Percentiles rank a stretch among this genome's conserved stretches.
These are phyloP conservation scores for Nasturtium officinale DNA, from an alignment of 345 rosid species.

Conservation along the genomic window DNA sequence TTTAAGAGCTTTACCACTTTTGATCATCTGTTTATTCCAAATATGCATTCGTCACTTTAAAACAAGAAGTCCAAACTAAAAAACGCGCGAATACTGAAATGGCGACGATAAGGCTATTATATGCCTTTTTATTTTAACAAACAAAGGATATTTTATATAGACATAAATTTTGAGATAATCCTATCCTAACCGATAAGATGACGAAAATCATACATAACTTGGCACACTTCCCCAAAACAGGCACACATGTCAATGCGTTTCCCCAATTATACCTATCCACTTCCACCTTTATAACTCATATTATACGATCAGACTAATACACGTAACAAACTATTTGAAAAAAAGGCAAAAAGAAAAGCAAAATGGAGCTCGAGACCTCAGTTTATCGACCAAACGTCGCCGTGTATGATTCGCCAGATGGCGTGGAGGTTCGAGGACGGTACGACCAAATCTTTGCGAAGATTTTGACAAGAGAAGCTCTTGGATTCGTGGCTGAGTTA, in stretches of 20 bases:
- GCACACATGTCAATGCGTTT: slow-evolving; percentile 43
- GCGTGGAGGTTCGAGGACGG: slow-evolving; percentile 79
- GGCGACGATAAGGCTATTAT: not conserved
- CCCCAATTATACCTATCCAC: slow-evolving; percentile 30
- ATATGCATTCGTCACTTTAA: not conserved
- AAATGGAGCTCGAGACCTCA: slow-evolving; percentile 37
- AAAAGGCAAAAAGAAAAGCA: not conserved
- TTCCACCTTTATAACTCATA: slow-evolving; percentile 38
- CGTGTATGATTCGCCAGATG: slow-evolving; percentile 64
- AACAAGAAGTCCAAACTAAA: not conserved
- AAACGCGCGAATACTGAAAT: not conserved
- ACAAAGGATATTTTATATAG: not conserved
- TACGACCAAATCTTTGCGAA: slow-evolving; percentile 63
- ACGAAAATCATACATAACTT: slow-evolving; percentile 38
- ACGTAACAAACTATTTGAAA: not conserved
- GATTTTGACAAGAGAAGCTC: slow-evolving; percentile 71
- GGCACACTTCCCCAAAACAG: slow-evolving; percentile 36
- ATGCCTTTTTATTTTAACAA: not conserved
- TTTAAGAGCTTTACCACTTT: too few species aligned
- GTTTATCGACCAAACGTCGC: slow-evolving; percentile 36
- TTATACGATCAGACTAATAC: slow-evolving; percentile 1
- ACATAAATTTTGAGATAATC: slow-evolving; percentile 23
- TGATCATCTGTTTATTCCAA: too few species aligned
- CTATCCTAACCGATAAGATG: slow-evolving; percentile 32
- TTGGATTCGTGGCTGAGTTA: slow-evolving; percentile 76